Conservation (phyloP, 1,139 yeast species). For the Zygoascus hellenicus region DNA sequence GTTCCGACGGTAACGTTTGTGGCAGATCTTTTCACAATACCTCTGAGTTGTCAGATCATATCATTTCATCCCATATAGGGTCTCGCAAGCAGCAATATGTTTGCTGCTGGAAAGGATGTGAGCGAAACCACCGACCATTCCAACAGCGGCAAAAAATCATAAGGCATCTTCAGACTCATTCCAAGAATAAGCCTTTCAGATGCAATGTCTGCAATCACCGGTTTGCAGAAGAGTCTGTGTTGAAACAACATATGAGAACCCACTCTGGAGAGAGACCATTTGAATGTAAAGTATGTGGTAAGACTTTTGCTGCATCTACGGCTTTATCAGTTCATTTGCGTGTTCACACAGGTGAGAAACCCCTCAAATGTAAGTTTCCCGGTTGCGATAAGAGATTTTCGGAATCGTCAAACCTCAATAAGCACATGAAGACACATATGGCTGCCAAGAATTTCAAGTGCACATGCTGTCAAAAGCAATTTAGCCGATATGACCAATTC, state of each 20-base stretch:
- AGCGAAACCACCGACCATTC: conserved; percentile 52
- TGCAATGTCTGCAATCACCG: conserved; percentile 63
- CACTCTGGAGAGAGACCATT: conserved; percentile 87
- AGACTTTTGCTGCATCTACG: conserved; percentile 59
- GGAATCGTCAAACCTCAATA: conserved; percentile 81
- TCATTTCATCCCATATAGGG: conserved; percentile 62
- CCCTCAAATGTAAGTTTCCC: conserved; percentile 69
- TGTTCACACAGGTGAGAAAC: conserved; percentile 90
- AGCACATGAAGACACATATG: conserved; percentile 61
- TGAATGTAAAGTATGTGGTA: conserved; percentile 71
- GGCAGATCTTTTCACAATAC: conserved; percentile 43
- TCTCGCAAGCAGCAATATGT: conserved; percentile 63
- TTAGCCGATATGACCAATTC: conserved; percentile 33
- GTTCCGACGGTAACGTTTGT: conserved; percentile 42
- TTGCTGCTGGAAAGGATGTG: conserved; percentile 79
- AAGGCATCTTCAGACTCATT: conserved; percentile 84
- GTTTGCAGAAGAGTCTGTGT: conserved; percentile 63
- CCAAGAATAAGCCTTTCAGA: conserved; percentile 69
- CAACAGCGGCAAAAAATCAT: conserved; percentile 78
- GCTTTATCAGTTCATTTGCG: conserved; percentile 63
- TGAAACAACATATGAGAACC: conserved; percentile 72
- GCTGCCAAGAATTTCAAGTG: conserved; percentile 25
- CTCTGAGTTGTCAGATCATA: conserved; percentile 63
- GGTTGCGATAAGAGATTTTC: conserved; percentile 83
- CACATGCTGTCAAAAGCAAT: conserved; percentile 28